Evolutionary conservation across 202 grass and related monocot genomes (phyloP).

Genomic region (Panicum hallii): DNA sequence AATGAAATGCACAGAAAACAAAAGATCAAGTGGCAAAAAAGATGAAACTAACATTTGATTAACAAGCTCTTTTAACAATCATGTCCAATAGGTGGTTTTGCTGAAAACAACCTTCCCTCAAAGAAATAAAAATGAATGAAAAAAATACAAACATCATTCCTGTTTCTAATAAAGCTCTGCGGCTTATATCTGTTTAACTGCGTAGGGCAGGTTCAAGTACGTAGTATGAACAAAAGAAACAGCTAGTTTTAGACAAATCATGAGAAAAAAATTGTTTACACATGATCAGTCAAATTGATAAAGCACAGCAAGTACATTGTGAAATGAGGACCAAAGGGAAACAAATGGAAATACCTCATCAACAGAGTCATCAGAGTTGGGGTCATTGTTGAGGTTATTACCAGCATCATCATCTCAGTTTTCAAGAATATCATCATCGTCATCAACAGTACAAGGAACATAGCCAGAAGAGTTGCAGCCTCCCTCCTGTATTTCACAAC

Average conservation of each 20-base stretch:
- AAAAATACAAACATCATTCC: not conserved
- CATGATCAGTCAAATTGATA: not conserved
- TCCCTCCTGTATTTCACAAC: no score
- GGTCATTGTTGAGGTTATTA: not conserved
- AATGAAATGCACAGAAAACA: not conserved
- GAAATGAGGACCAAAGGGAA: not conserved
- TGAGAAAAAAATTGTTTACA: no score
- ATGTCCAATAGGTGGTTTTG: no score
- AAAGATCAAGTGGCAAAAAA: not conserved
- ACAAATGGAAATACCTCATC: not conserved
- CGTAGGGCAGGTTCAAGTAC: not conserved
- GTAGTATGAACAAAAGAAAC: not conserved
- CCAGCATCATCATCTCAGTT: not conserved
- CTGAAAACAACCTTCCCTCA: not conserved
- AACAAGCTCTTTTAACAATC: no score
- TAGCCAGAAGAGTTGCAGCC: no score
- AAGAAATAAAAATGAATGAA: not conserved
- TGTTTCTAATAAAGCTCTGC: not conserved
- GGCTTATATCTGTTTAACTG: not conserved
- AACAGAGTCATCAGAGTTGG: not conserved
- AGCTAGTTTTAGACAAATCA: not conserved
- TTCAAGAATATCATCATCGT: no score
- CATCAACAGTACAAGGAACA: no score
- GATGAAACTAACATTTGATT: not conserved
- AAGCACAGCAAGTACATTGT: not conserved